Base-by-base conservation (phyloP, 176 grass and related monocot species). In the Paspalum vaginatum region DNA sequence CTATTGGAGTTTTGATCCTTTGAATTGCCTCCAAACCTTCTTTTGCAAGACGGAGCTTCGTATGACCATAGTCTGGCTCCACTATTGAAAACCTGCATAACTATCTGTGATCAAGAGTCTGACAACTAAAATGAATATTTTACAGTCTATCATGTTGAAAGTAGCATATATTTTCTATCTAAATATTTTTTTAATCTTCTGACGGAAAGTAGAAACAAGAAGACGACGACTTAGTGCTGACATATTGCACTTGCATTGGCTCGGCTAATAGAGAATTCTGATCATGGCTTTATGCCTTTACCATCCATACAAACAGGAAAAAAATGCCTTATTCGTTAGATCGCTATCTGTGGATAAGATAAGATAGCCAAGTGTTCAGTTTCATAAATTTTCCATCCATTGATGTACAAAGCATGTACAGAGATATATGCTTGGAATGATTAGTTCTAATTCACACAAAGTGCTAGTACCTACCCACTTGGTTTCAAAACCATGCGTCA, bases 1-100 rank as follows among this genome's bases (percentile, higher is more conserved):
- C 92, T 54, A 98, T 91, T 61, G 92, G 95, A 25, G 43, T 95
- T 25, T 82, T 51, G 75, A 98, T 98, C 81, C 81, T 88, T 68
- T 77, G 62, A 88, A 98, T 95, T 75, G 90, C 95, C 71, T 98
- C 90, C 70, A 98, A 80, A 17, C 95, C 95, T 92, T 93, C 81
- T 70, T 75, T 78, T 15, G 92, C 53, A 62, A 98, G 88, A 56
- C 59, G 78, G 11, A 98, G 92, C 65, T 91, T 98, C 7, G 95
- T 95, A 70, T 98, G 95, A 37, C 81, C 81, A 17, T 83, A 42
- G 87, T 98, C 95, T 89, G 95, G 95, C 86, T 98, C 92, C 47
- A 98, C 88, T 44, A 98, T 93, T 66, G 90, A 92, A 74, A 98
- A 98, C 81, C 92, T 98, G 87, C 60, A 78, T 38, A 71, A 10